Percentiles rank a stretch among this genome's conserved stretches.
Evolutionary conservation across 2,329 filamentous ascomycete species (phyloP).

Genomic region (Falciphora oryzae): DNA sequence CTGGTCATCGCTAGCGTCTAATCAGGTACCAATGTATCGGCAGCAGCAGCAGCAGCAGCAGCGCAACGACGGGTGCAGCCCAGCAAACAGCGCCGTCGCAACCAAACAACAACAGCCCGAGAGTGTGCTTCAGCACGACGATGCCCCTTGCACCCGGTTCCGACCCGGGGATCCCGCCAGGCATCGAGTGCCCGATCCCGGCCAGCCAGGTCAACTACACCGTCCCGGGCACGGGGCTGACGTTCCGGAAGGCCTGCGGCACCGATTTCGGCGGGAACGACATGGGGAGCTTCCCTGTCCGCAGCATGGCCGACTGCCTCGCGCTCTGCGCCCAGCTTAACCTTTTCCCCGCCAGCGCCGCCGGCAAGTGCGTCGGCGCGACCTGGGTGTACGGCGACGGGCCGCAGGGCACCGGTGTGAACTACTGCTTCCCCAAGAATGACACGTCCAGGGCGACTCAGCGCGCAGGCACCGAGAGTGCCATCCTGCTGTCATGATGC

Average conservation of each 20-base stretch:
- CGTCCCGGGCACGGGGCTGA: slow-evolving; percentile 16
- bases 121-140: slow-evolving; percentile 13
- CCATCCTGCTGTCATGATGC: not conserved
- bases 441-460: not conserved
- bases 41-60: not conserved
- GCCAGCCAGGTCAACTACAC: slow-evolving; percentile 12
- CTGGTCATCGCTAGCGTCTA: not conserved
- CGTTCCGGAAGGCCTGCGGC: slow-evolving; percentile 16
- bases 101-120: not conserved
- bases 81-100: no score
- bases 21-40: not conserved
- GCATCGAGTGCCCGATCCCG: slow-evolving; percentile 11
- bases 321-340: slow-evolving; percentile 18
- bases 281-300: slow-evolving; percentile 16
- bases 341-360: slow-evolving; percentile 14
- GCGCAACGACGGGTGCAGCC: no score
- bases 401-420: slow-evolving; percentile 16
- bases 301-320: slow-evolving; percentile 19
- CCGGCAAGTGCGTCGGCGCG: slow-evolving; percentile 16
- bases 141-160: not conserved
- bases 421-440: slow-evolving; percentile 18
- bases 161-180: not conserved
- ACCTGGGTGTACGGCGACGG: slow-evolving; percentile 17
- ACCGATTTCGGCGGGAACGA: slow-evolving; percentile 16
- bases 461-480: not conserved